Evolutionary conservation across 2,329 filamentous ascomycete species (phyloP).

Genomic region (Teratosphaeria viscida): DNA sequence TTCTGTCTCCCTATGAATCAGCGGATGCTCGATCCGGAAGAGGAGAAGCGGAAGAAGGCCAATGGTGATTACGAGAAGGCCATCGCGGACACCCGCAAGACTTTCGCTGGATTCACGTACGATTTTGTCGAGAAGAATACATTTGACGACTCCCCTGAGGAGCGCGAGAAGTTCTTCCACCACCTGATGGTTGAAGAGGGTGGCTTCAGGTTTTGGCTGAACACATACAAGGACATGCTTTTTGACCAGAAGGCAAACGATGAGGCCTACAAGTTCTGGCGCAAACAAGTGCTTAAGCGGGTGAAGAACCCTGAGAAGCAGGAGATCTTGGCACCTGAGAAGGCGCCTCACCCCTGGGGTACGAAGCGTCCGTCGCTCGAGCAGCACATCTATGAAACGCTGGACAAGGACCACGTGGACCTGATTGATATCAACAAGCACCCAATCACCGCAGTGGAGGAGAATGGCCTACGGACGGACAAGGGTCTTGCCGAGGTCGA

Average conservation of each 20-base stretch:
- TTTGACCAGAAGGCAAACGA: constrained; percentile 29
- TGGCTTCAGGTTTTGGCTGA: constrained; percentile 30
- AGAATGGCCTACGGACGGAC: constrained; percentile 29
- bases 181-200: constrained; percentile 26
- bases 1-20: constrained; percentile 52
- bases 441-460: constrained; percentile 29
- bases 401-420: constrained; percentile 31
- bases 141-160: constrained; percentile 40
- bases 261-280: constrained; percentile 28
- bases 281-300: constrained; percentile 33
- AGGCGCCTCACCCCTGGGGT: constrained; percentile 43
- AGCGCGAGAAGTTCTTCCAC: constrained; percentile 35
- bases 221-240: constrained; percentile 28
- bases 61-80: constrained; percentile 29
- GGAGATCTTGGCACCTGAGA: constrained; percentile 43
- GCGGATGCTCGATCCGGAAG: constrained; percentile 30
- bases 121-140: constrained; percentile 38
- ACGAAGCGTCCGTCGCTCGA: constrained; percentile 36
- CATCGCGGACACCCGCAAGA: constrained; percentile 16
- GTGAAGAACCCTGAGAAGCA: constrained; percentile 40
- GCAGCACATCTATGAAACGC: constrained; percentile 35
- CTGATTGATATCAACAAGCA: constrained; percentile 32
- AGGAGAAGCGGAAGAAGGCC: constrained; percentile 39
- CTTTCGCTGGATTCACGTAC: constrained; percentile 49
- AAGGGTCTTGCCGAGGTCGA: constrained; percentile 36